phyloP scores from a whole-genome alignment of 2,329 filamentous ascomycete species.

The Fusarium temperatum region DNA sequence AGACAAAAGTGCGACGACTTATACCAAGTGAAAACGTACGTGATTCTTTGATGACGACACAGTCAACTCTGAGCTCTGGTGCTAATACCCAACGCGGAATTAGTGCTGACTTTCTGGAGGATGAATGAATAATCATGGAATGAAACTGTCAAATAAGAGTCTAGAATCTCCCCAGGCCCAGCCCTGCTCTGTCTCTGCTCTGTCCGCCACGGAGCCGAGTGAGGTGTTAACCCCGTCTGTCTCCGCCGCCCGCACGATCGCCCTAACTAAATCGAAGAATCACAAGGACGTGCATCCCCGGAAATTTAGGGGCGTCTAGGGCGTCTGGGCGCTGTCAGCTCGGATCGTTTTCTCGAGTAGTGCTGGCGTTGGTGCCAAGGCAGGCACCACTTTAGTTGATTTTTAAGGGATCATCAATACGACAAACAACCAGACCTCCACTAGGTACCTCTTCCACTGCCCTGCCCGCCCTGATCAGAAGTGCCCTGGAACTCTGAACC shows the following conservation, averaged over 20 bases:
- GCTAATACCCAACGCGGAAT: conserved; percentile 12
- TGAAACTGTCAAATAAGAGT: conserved; percentile 4
- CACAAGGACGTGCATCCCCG: conserved; percentile 12
- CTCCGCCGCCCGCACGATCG: conserved; percentile 3
- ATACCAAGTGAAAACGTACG: background rate
- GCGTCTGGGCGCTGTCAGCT: conserved; percentile 18
- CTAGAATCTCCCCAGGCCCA: background rate
- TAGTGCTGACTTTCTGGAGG: conserved; percentile 28
- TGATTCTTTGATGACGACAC: conserved; percentile 31
- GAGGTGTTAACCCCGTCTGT: background rate
- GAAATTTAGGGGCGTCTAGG: conserved; percentile 2
- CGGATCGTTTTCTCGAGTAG: background rate
- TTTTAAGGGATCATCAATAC: conserved; percentile 25
- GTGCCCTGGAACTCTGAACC: background rate
- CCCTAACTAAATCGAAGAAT: conserved; percentile 3
- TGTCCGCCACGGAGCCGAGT: background rate
- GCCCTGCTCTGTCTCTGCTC: background rate
- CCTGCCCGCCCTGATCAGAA: background rate
- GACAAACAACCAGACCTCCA: background rate
- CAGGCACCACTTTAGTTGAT: background rate
- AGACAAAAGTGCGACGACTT: background rate
- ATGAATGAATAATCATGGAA: conserved; percentile 20
- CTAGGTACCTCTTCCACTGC: too few species aligned
- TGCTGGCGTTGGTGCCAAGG: conserved; percentile 21
- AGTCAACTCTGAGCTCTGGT: background rate